These are phyloP conservation scores for Russula sp. DNA, from an alignment of 768 basidiomycete species.

Conservation along the genomic window DNA sequence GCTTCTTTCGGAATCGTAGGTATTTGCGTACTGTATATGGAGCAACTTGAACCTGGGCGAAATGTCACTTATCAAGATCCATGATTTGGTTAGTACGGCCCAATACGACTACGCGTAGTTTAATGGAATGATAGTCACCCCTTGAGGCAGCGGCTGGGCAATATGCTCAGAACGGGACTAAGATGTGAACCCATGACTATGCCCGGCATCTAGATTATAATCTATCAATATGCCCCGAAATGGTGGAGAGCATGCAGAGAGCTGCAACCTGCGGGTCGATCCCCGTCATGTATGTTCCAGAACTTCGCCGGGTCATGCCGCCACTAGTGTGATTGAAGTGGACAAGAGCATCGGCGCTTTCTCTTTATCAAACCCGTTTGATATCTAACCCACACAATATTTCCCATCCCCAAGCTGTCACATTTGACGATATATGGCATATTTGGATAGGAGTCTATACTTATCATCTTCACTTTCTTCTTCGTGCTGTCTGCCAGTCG, in stretches of 20 bases:
- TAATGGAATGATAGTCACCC: neutral
- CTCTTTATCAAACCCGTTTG: neutral
- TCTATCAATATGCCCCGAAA: constrained; percentile 1
- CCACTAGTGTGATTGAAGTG: neutral
- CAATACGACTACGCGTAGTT: neutral
- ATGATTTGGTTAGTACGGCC: neutral
- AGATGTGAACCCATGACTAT: neutral
- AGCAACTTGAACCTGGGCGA: neutral
- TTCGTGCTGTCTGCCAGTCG: neutral
- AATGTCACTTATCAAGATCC: neutral
- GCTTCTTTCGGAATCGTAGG: neutral
- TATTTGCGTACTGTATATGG: neutral
- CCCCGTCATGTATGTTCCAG: neutral
- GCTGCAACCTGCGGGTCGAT: too few relatives aligned
- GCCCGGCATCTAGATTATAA: neutral
- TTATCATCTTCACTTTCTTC: too few relatives aligned
- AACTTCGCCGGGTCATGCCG: neutral
- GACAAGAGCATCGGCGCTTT: neutral
- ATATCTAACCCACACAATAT: too few relatives aligned
- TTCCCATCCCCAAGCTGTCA: neutral
- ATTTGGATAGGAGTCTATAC: neutral
- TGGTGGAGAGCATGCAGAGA: neutral
- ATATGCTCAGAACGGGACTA: neutral
- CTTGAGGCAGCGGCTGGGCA: neutral
- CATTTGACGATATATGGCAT: neutral